Percentiles rank a stretch among this genome's conserved stretches.
These are phyloP conservation scores for Kluyveromyces sp. DNA, from an alignment of 1,139 yeast genomes.

Conservation along the genomic window DNA sequence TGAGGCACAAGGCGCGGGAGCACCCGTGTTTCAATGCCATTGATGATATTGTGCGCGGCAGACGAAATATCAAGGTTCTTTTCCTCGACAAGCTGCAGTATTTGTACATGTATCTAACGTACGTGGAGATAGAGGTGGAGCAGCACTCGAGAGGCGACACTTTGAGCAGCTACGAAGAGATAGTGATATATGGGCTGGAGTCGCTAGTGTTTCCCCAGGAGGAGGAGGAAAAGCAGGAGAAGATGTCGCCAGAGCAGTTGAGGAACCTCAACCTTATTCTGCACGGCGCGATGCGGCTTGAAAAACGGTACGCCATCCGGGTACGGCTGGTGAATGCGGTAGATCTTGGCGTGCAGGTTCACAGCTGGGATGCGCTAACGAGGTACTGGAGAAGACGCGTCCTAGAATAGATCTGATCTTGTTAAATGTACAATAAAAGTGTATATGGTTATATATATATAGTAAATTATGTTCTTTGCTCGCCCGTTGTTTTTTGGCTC, in stretches of 20 bases:
- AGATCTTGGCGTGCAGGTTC: neutral
- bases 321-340: neutral
- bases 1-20: constrained; percentile 4
- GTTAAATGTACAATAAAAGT: no score
- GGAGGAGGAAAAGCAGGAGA: neutral
- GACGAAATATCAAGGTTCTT: constrained; percentile 20
- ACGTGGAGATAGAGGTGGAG: constrained; percentile 21
- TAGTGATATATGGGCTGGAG: constrained; percentile 2
- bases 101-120: constrained; percentile 28
- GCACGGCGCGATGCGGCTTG: neutral
- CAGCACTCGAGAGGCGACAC: neutral
- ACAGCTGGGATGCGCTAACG: no score
- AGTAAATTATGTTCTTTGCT: neutral
- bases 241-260: neutral
- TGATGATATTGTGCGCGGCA: constrained; percentile 12
- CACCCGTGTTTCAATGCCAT: constrained; percentile 15
- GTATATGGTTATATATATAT: no score
- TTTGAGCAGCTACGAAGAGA: neutral
- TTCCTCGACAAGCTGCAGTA: constrained; percentile 25
- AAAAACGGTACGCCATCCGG: neutral
- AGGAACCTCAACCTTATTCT: neutral
- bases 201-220: neutral
- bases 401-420: no score
- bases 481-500: no score
- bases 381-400: no score